A percentile compares a stretch with the other conserved stretches of the same genome.
Conservation (phyloP, 352 stramenopile species). For the Pseudoperonospora humuli region DNA sequence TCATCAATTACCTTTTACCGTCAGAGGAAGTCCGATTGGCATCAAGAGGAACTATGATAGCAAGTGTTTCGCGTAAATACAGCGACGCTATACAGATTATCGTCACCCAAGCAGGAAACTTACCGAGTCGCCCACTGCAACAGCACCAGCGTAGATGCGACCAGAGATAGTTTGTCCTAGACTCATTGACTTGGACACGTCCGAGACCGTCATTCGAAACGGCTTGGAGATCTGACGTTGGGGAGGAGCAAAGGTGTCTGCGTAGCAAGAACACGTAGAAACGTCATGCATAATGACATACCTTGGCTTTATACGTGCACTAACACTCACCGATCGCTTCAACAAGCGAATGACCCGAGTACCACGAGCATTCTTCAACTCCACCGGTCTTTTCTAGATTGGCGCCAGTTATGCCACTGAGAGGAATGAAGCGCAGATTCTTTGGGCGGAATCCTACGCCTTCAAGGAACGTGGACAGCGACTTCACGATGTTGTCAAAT, state of each 20-base stretch:
- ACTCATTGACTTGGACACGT: slow-evolving; percentile 83
- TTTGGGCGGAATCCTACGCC: slow-evolving; percentile 69
- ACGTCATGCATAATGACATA: background rate
- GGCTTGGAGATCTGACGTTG: slow-evolving; percentile 75
- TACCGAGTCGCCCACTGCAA: slow-evolving; percentile 60
- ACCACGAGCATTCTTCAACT: slow-evolving; percentile 55
- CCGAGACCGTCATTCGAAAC: slow-evolving; percentile 80
- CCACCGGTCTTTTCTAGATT: slow-evolving; percentile 70
- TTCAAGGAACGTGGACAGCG: slow-evolving; percentile 68
- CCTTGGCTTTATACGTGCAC: background rate
- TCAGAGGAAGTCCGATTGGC: slow-evolving; percentile 44
- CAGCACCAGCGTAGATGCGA: slow-evolving; percentile 76
- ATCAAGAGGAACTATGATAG: slow-evolving; percentile 47
- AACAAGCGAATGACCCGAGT: slow-evolving; percentile 67
- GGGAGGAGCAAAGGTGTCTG: slow-evolving; percentile 67
- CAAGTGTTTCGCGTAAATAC: background rate
- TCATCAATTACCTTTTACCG: slow-evolving; percentile 31
- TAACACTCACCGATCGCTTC: slow-evolving; percentile 57
- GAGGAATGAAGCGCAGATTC: slow-evolving; percentile 80
- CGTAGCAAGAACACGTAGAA: slow-evolving; percentile 1
- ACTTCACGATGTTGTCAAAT: slow-evolving; percentile 72
- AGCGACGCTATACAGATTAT: background rate
- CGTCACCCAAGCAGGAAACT: background rate
- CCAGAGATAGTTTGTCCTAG: slow-evolving; percentile 75
- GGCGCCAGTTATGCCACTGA: slow-evolving; percentile 80